phyloP scores from a whole-genome alignment of 2,329 filamentous ascomycete species.

The Colletotrichum falcatum region DNA sequence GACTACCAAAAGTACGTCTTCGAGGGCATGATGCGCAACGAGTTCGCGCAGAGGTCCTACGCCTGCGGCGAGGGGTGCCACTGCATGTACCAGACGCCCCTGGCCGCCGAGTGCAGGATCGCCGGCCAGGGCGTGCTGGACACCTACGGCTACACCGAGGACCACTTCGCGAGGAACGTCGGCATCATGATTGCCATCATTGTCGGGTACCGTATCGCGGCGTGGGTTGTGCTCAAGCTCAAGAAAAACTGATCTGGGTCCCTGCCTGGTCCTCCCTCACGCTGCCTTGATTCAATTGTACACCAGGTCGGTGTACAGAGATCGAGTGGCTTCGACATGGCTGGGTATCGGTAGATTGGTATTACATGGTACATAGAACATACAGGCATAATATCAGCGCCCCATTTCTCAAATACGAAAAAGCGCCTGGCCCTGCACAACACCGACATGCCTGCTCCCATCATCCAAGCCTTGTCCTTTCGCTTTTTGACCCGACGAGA shows the following conservation, averaged over 20 bases:
- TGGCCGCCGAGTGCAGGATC: conserved; percentile 76
- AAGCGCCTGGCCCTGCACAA: conserved; percentile 1
- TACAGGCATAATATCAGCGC: not conserved
- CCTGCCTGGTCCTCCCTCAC: not conserved
- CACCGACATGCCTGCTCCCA: not conserved
- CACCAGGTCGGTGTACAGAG: not conserved
- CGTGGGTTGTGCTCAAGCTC: conserved; percentile 69
- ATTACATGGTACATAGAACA: not conserved
- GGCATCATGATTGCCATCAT: conserved; percentile 85
- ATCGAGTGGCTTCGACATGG: not conserved
- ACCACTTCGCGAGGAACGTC: conserved; percentile 74
- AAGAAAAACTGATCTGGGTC: conserved; percentile 40
- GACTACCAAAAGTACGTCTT: conserved; percentile 91
- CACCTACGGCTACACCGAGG: conserved; percentile 76
- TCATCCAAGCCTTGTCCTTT: not conserved
- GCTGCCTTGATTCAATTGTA: not conserved
- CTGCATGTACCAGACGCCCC: conserved; percentile 77
- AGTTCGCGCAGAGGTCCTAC: conserved; percentile 77
- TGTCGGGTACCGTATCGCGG: conserved; percentile 76
- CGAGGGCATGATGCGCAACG: conserved; percentile 93
- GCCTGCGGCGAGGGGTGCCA: conserved; percentile 68
- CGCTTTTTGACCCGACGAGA: not conserved
- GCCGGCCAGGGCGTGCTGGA: conserved; percentile 77
- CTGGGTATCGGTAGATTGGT: not conserved
- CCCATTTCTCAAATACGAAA: not conserved